Base-by-base conservation (phyloP, 441 rosid genomes). In the Populus trichocarpa region DNA sequence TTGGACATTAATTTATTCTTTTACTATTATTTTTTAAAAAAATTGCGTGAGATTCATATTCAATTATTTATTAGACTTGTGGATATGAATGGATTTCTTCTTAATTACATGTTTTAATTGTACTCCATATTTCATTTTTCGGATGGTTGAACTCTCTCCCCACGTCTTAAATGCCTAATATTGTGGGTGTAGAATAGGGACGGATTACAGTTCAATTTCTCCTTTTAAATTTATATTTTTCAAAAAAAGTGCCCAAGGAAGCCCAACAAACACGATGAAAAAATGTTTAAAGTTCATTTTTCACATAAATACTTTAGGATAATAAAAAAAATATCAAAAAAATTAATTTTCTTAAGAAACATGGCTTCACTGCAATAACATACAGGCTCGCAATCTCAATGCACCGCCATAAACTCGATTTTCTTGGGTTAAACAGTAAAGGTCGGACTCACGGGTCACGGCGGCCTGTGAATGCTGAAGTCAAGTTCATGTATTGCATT, bases 1-100 rank as follows among this genome's bases (percentile, higher is more conserved):
- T 63, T 72, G 74, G 30, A 67, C 67, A 79, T 77, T 80, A 75
- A 42, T 76, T 83, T 23, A 69, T 80, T 86, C 79, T 68, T 80
- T 79, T 18, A 66, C 57, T 36, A 46, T 65, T 46, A 30, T 28
- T 28, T 28, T 30, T 30, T 30, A 3, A 3, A 38, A 38, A 5
- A 50, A 50, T 1, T 50, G 20, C 57, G 8, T 50, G 57, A 1
- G 57, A 50, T 50, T 14, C 20, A 14, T 14, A 16, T 50, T 50
- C 57, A 50, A 50, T 50, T 50, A 50, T 50, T 50, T 50, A 14
- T 14, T 59, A 35, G 59, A 26, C 2, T 38, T 2, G 64, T 70
- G 70, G 74, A 61, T 38, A 61, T 70, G 75, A 11, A 59, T 70
- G 74, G 70, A 70, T 59, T 61, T 76, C 20, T 69, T 65, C 63